Evolutionary conservation across 441 rosid genomes (phyloP).

Genomic region (Syzygium malaccense): DNA sequence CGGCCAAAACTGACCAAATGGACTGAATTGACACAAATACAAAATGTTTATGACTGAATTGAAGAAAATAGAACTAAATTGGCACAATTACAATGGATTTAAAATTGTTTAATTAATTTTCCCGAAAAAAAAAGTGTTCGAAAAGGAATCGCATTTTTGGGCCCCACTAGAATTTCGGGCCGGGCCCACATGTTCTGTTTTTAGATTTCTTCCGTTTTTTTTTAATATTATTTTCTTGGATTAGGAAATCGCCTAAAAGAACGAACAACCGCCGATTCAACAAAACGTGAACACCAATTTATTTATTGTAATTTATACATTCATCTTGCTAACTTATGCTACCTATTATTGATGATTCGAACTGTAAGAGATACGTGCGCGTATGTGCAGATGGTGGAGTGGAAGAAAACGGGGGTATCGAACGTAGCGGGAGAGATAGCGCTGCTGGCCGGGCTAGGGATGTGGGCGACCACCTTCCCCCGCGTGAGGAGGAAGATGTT

Average conservation of each 20-base stretch:
- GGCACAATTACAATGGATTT: too few relatives aligned
- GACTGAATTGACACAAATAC: too few relatives aligned
- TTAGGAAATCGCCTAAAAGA: neutral
- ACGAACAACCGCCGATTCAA: too few relatives aligned
- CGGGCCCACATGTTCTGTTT: neutral
- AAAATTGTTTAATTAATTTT: too few relatives aligned
- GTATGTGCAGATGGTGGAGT: constrained; percentile 32
- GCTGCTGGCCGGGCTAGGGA: constrained; percentile 30
- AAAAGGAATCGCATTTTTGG: neutral
- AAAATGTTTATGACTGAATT: too few relatives aligned
- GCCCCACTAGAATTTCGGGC: neutral
- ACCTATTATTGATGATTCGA: neutral
- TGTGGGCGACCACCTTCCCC: constrained; percentile 57
- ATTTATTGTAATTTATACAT: neutral
- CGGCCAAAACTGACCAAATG: too few relatives aligned
- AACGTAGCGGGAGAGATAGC: constrained; percentile 55
- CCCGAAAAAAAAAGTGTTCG: too few relatives aligned
- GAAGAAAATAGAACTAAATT: too few relatives aligned
- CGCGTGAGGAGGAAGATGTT: constrained; percentile 40
- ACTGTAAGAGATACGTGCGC: neutral
- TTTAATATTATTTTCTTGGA: neutral
- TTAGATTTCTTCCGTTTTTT: neutral
- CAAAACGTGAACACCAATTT: too few relatives aligned
- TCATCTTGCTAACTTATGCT: neutral
- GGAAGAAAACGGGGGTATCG: constrained; percentile 35